Evolutionary conservation across 2,329 filamentous ascomycete species (phyloP), one percentile per base, ranked within the genome.

Genomic region (Penicillium sclerotiorum): DNA sequence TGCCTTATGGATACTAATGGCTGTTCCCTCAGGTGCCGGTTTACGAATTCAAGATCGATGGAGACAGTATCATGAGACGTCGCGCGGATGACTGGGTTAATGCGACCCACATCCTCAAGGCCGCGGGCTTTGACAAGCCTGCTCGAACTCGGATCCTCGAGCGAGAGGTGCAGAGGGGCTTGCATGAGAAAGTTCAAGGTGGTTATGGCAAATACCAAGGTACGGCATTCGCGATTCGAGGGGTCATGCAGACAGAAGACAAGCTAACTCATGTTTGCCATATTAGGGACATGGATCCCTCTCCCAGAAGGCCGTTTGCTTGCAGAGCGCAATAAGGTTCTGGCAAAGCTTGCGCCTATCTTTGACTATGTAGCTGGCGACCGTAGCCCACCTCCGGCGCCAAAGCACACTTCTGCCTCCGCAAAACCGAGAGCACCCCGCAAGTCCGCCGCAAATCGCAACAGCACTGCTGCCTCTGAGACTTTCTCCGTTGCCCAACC

Each of bases 191-290:
- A 76, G 92, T 99, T 5, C 94, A 99, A 69, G 94, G 93, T 58
- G 94, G 94, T 13, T 97, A 97, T 71, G 94, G 94, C 64, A 97
- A 97, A 83, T 99, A 97, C 62, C 94, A 99, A 77, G 92, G 88
- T 90, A 47, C 8, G 15, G 28, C 62, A n/a, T n/a, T n/a, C n/a
- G n/a, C n/a, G n/a, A n/a, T n/a, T n/a, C n/a, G n/a, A n/a, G n/a
- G n/a, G n/a, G n/a, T n/a, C n/a, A n/a, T n/a, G n/a, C n/a, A n/a
- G n/a, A n/a, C n/a, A n/a, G n/a, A n/a, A 21, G 20, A 9, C 37
- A 11, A 25, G n/a, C 9, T 35, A 30, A 32, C 56, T 60, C 20
- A 58, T 15, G 33, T 22, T 3, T 21, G 21, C 25, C 23, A 32
- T 11, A 5, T 5, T 57, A 92, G 89, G 94, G 65, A 99, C 94